These are phyloP conservation scores for Coemansia linderi DNA, from an alignment of 371 early-diverging fungal species.

Conservation along the genomic window DNA sequence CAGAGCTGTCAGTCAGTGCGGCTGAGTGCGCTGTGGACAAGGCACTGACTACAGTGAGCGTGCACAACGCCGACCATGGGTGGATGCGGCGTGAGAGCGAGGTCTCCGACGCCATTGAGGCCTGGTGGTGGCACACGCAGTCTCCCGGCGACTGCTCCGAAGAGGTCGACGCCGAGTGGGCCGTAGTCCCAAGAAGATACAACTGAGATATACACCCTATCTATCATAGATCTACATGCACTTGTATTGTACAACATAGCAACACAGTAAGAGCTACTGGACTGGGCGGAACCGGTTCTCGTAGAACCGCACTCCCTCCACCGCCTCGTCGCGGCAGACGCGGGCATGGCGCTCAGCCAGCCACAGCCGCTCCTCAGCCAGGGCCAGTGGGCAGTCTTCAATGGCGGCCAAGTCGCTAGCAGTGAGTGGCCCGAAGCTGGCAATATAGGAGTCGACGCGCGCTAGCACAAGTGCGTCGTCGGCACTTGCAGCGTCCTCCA, in stretches of 20 bases:
- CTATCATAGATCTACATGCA: neutral
- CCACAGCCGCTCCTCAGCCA: slow-evolving; percentile 79
- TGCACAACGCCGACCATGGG: slow-evolving; percentile 46
- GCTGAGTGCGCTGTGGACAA: slow-evolving; percentile 23
- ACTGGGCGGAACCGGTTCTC: slow-evolving; percentile 60
- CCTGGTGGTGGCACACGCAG: slow-evolving; percentile 34
- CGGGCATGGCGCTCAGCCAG: slow-evolving; percentile 75
- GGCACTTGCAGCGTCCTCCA: slow-evolving; percentile 69
- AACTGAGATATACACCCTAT: neutral
- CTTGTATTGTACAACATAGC: neutral
- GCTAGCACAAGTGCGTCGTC: slow-evolving; percentile 71
- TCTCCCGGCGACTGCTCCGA: neutral
- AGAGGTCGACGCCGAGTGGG: neutral
- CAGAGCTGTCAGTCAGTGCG: slow-evolving; percentile 5
- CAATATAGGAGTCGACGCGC: slow-evolving; percentile 63
- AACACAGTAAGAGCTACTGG: neutral
- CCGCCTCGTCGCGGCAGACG: slow-evolving; percentile 84
- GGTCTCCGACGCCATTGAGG: slow-evolving; percentile 32
- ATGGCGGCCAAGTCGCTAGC: slow-evolving; percentile 71
- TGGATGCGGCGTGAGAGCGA: slow-evolving; percentile 51
- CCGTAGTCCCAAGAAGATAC: neutral
- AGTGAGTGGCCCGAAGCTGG: slow-evolving; percentile 61
- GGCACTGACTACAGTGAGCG: slow-evolving; percentile 26
- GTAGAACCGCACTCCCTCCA: slow-evolving; percentile 80
- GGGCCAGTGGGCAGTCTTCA: slow-evolving; percentile 65